Evolutionary conservation across 2,329 filamentous ascomycete species (phyloP).

Genomic region (Amylocarpus encephaloides): DNA sequence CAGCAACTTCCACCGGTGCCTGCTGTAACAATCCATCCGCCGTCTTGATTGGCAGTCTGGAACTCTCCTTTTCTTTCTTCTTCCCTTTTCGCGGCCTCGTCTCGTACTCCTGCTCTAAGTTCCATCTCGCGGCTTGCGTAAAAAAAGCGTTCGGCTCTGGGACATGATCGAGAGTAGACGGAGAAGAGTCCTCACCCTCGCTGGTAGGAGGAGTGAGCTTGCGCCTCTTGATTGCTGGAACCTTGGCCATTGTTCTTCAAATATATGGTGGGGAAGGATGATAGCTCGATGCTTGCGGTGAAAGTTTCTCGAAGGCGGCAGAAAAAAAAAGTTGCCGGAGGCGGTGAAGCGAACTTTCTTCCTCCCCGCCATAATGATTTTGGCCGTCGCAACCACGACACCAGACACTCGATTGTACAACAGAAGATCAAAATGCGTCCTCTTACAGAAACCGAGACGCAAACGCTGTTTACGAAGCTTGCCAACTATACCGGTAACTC

Average conservation of each 20-base stretch:
- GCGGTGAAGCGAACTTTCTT: background rate
- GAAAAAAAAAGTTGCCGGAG: background rate
- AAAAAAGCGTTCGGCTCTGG: constrained; percentile 45
- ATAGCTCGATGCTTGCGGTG: too few species aligned
- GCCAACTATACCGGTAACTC: constrained; percentile 88
- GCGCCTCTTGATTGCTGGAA: constrained; percentile 45
- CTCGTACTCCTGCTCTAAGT: constrained; percentile 90
- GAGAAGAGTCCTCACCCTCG: constrained; percentile 38
- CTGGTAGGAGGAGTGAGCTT: constrained; percentile 49
- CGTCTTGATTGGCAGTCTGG: constrained; percentile 79
- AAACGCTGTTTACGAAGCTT: constrained; percentile 84
- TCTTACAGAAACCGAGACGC: constrained; percentile 72
- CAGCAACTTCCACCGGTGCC: constrained; percentile 38
- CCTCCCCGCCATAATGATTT: background rate
- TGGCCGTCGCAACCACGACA: background rate
- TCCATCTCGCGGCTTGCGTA: constrained; percentile 73
- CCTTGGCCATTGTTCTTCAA: constrained; percentile 24
- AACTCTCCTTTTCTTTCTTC: constrained; percentile 65
- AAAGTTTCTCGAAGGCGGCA: too few species aligned
- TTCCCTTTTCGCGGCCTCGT: constrained; percentile 66
- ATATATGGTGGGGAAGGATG: background rate
- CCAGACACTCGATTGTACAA: background rate
- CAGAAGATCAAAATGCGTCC: constrained; percentile 55
- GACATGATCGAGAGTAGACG: constrained; percentile 26
- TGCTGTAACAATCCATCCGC: constrained; percentile 67